Percentiles rank a stretch among this genome's conserved stretches.
Evolutionary conservation across 1,284 basidiomycete species (phyloP).

Genomic region (Thelephora terrestris): DNA sequence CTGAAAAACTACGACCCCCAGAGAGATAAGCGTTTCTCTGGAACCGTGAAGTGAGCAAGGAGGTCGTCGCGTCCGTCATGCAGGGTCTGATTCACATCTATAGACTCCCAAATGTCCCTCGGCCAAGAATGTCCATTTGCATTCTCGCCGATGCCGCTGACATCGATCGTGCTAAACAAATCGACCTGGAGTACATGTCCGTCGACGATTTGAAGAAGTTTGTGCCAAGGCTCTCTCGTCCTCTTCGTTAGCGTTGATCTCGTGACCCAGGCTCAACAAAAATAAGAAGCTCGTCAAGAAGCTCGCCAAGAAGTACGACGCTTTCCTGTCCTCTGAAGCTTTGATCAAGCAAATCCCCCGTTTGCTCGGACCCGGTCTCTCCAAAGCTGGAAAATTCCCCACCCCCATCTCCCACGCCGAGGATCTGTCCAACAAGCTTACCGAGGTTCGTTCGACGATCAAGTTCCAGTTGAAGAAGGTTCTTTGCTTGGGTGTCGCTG

Average conservation of each 20-base stretch:
- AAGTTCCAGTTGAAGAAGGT: slow-evolving; percentile 99
- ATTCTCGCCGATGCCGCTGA: slow-evolving; percentile 99
- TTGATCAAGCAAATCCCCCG: slow-evolving; percentile 99
- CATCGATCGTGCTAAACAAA: slow-evolving; percentile 97
- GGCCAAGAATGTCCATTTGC: slow-evolving; percentile 98
- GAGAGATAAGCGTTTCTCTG: slow-evolving; percentile 94
- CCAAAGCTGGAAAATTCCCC: slow-evolving; percentile 99
- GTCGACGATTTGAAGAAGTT: slow-evolving; percentile 99
- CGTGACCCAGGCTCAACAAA: slow-evolving; percentile 75
- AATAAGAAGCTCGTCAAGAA: slow-evolving; percentile 99
- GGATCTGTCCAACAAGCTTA: slow-evolving; percentile 88
- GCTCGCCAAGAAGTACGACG: slow-evolving; percentile 99
- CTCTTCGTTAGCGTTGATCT: background rate
- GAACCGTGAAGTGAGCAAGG: slow-evolving; percentile 76
- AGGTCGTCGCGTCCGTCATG: background rate
- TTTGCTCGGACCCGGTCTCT: slow-evolving; percentile 98
- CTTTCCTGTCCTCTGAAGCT: slow-evolving; percentile 95
- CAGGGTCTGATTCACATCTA: slow-evolving; percentile 5
- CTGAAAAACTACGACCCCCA: slow-evolving; percentile 98
- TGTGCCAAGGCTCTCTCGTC: slow-evolving; percentile 13
- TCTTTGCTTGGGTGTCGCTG: slow-evolving; percentile 96
- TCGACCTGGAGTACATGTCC: slow-evolving; percentile 97
- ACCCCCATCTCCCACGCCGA: slow-evolving; percentile 92
- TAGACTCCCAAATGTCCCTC: slow-evolving; percentile 92
- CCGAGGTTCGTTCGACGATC: slow-evolving; percentile 96